Evolutionary conservation across 225 moss, liverwort and hornwort species (phyloP).

Genomic region (Ulota crispa): DNA sequence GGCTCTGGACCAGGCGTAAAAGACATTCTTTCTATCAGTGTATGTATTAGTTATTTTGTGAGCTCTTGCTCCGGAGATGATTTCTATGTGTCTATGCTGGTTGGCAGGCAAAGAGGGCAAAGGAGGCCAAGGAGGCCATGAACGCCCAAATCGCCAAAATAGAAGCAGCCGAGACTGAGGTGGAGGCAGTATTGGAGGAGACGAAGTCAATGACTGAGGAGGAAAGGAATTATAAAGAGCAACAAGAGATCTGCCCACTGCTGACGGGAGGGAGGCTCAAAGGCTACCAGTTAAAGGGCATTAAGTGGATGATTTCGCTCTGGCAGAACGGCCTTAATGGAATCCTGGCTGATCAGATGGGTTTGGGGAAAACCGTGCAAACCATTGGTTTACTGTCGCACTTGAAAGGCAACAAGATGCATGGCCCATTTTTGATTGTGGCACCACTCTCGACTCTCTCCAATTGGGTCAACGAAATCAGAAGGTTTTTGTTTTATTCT

Average conservation of each 20-base stretch:
- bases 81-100: background rate
- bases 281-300: slow-evolving; percentile 84
- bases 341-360: slow-evolving; percentile 98
- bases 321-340: slow-evolving; percentile 98
- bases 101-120: slow-evolving; percentile 46
- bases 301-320: slow-evolving; percentile 96
- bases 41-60: background rate
- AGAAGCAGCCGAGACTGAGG: slow-evolving; percentile 42
- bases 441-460: slow-evolving; percentile 94
- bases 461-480: slow-evolving; percentile 89
- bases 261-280: slow-evolving; percentile 83
- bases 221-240: slow-evolving; percentile 64
- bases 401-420: slow-evolving; percentile 79
- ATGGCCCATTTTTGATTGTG: slow-evolving; percentile 86
- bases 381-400: slow-evolving; percentile 90
- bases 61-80: background rate
- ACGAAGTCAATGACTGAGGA: slow-evolving; percentile 56
- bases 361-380: slow-evolving; percentile 94
- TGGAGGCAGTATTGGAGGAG: slow-evolving; percentile 24
- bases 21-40: background rate
- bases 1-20: background rate
- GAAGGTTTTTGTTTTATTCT: slow-evolving; percentile 31
- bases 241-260: slow-evolving; percentile 72
- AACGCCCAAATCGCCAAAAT: slow-evolving; percentile 46
- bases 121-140: slow-evolving; percentile 60